Evolutionary conservation across 139 green algal species (phyloP).

Genomic region (Tetradesmus obliquus): DNA sequence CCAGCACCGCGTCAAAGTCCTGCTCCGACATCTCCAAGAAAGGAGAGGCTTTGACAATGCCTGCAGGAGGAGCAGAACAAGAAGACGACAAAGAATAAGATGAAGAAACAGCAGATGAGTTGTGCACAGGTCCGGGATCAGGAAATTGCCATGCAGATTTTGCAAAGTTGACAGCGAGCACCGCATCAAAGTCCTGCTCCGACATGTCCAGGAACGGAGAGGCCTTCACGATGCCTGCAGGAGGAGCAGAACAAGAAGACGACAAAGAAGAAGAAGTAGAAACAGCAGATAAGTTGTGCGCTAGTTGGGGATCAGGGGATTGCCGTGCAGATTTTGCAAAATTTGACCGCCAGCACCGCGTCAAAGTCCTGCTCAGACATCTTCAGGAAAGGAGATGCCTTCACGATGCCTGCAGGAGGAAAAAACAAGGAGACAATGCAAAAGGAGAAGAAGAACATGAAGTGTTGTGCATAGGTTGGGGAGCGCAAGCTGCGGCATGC

Average conservation of each 20-base stretch:
- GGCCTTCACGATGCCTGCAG: slow-evolving; percentile 76
- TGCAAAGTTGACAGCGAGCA: slow-evolving; percentile 85
- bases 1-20: slow-evolving; percentile 86
- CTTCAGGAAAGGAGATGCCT: slow-evolving; percentile 81
- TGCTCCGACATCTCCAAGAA: slow-evolving; percentile 90
- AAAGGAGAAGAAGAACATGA: no score
- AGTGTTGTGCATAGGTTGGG: no score
- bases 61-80: slow-evolving; percentile 39
- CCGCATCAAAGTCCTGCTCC: slow-evolving; percentile 86
- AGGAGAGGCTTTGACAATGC: slow-evolving; percentile 76
- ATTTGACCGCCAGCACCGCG: slow-evolving; percentile 83
- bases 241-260: background rate
- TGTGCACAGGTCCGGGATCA: background rate
- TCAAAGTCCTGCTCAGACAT: slow-evolving; percentile 87
- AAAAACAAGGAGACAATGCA: no score
- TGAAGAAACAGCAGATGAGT: background rate
- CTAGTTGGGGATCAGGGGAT: background rate
- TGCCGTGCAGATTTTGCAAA: slow-evolving; percentile 46
- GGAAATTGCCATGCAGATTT: background rate
- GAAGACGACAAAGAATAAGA: background rate
- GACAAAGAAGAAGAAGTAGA: background rate
- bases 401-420: slow-evolving; percentile 73
- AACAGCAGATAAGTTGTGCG: background rate
- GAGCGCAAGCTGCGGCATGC: no score
- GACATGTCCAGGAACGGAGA: slow-evolving; percentile 87